Evolutionary conservation across 1,284 basidiomycete genomes (phyloP).

Genomic region (Leccinum subrobustum): DNA sequence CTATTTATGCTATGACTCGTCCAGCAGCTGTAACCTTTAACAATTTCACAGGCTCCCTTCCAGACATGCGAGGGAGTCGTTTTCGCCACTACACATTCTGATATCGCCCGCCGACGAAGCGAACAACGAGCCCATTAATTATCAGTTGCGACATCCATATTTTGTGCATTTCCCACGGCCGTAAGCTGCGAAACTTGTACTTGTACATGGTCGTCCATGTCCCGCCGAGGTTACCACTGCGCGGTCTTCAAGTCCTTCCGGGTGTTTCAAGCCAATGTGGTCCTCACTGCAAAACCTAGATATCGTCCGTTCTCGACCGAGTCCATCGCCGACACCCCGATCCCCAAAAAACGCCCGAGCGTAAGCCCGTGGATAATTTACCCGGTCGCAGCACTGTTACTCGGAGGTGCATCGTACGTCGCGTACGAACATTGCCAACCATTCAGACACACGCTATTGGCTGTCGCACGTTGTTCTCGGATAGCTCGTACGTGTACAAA

Average conservation of each 20-base stretch:
- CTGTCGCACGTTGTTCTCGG: constrained; percentile 71
- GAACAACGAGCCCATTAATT: no score
- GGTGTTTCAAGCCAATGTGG: constrained; percentile 8
- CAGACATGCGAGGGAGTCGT: no score
- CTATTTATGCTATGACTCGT: no score
- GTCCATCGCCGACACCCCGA: background rate
- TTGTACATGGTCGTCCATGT: constrained; percentile 19
- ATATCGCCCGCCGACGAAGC: no score
- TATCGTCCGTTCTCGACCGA: constrained; percentile 16
- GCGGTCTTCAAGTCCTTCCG: constrained; percentile 16
- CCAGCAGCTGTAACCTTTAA: no score
- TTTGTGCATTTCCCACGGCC: background rate
- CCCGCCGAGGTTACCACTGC: constrained; percentile 13
- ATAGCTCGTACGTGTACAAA: constrained; percentile 50
- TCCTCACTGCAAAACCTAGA: constrained; percentile 2
- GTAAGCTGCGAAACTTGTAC: background rate
- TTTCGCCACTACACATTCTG: no score
- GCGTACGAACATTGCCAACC: constrained; percentile 63
- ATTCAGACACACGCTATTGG: constrained; percentile 62
- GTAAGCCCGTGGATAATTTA: constrained; percentile 26
- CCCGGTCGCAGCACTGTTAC: constrained; percentile 20
- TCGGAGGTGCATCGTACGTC: constrained; percentile 41
- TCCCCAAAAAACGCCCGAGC: constrained; percentile 6
- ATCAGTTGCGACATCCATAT: background rate
- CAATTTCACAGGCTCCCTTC: no score